Conservation (phyloP, 2,329 filamentous ascomycete genomes). For the Incumbomyces lentus region DNA sequence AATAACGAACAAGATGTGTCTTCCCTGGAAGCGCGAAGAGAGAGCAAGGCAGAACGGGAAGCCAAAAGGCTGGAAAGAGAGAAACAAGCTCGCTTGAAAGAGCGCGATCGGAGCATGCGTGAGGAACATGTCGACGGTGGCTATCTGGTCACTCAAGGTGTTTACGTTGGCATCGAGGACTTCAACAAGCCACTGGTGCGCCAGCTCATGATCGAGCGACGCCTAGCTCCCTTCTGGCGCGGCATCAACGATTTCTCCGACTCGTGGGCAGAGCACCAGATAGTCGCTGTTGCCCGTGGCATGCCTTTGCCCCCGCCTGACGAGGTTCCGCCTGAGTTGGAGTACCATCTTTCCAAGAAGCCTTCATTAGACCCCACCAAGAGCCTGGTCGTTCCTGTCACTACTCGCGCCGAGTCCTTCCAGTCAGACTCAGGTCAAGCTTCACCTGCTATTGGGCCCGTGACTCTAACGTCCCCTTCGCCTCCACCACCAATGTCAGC, state of each 20-base stretch:
- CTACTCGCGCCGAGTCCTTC: constrained; percentile 63
- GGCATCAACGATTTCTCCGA: constrained; percentile 81
- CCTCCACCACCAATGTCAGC: constrained; percentile 41
- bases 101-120: constrained; percentile 78
- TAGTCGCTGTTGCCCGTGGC: constrained; percentile 81
- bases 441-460: constrained; percentile 52
- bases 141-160: constrained; percentile 84
- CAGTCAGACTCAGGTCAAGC: constrained; percentile 60
- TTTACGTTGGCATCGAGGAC: constrained; percentile 86
- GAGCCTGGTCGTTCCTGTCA: constrained; percentile 68
- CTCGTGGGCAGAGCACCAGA: constrained; percentile 86
- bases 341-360: constrained; percentile 41
- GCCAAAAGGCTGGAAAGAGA: constrained; percentile 77
- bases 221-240: constrained; percentile 89
- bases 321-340: constrained; percentile 62
- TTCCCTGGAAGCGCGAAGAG: constrained; percentile 53
- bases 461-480: constrained; percentile 49
- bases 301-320: constrained; percentile 76
- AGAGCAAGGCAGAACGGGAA: constrained; percentile 86
- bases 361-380: constrained; percentile 38
- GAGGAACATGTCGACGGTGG: constrained; percentile 93
- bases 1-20: constrained; percentile 40
- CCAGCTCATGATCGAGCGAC: constrained; percentile 87
- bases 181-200: constrained; percentile 82
- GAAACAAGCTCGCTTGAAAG: constrained; percentile 61